These are phyloP conservation scores for Penicillium paradoxum DNA, from an alignment of 495 filamentous ascomycete species.

Conservation along the genomic window DNA sequence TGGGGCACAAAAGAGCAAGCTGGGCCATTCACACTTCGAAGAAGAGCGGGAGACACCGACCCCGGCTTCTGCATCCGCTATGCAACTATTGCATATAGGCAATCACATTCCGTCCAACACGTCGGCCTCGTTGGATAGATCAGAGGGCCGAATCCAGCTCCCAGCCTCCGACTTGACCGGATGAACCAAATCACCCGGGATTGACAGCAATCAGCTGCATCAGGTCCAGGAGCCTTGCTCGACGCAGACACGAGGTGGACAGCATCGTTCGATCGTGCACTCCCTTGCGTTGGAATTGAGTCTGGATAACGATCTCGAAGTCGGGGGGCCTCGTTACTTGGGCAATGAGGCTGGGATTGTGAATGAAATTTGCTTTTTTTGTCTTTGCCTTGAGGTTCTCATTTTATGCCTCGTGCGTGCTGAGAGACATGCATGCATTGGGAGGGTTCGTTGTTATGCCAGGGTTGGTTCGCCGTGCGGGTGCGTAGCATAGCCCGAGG, in stretches of 20 bases:
- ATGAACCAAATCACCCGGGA: not conserved
- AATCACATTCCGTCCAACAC: slow-evolving; percentile 9
- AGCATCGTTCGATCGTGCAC: not conserved
- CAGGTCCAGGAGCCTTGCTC: slow-evolving; percentile 11
- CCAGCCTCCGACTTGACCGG: not conserved
- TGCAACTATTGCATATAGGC: slow-evolving; percentile 25
- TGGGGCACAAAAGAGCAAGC: not conserved
- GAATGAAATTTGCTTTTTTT: not conserved
- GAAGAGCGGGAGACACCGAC: not conserved
- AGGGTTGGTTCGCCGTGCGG: not conserved
- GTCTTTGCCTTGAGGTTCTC: not conserved
- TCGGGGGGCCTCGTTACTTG: not conserved
- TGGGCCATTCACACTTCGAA: not conserved
- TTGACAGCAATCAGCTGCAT: slow-evolving; percentile 4
- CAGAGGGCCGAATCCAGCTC: not conserved
- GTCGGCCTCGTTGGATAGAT: not conserved
- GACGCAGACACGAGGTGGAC: slow-evolving; percentile 11
- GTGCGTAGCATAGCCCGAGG: not conserved
- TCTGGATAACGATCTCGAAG: not conserved
- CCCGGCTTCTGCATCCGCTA: slow-evolving; percentile 3
- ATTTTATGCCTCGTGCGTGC: not conserved
- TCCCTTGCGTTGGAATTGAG: slow-evolving; percentile 2
- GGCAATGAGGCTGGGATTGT: too few species aligned
- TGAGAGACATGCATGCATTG: not conserved
- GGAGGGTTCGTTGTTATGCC: not conserved